phyloP scores from a whole-genome alignment of 2,329 filamentous ascomycete genomes.

The Stagonosporopsis vannaccii region DNA sequence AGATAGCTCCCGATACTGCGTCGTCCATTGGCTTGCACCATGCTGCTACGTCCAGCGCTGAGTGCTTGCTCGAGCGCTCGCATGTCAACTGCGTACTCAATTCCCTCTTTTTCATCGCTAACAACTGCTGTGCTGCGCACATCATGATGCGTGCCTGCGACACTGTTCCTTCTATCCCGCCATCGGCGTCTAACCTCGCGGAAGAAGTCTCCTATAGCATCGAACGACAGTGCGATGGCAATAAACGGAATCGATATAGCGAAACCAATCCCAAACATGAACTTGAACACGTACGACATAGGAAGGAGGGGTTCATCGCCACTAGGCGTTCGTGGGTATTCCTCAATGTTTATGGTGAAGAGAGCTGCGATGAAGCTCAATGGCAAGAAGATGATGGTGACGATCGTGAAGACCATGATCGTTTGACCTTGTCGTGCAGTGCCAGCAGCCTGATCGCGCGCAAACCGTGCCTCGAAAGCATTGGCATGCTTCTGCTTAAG shows the following conservation, averaged over 20 bases:
- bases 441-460: conserved; percentile 66
- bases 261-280: conserved; percentile 64
- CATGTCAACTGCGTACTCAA: conserved; percentile 34
- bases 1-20: conserved; percentile 42
- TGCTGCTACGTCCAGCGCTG: conserved; percentile 33
- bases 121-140: conserved; percentile 5
- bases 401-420: conserved; percentile 67
- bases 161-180: conserved; percentile 13
- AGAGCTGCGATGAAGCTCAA: conserved; percentile 63
- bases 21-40: conserved; percentile 28
- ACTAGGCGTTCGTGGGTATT: conserved; percentile 52
- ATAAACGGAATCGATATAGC: conserved; percentile 61
- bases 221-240: conserved; percentile 55
- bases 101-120: conserved; percentile 22
- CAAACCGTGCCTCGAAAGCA: conserved; percentile 69
- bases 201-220: conserved; percentile 48
- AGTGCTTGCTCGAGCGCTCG: conserved; percentile 38
- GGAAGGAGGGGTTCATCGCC: conserved; percentile 49
- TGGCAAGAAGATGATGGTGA: conserved; percentile 65
- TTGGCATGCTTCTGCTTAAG: conserved; percentile 75
- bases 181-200: conserved; percentile 34
- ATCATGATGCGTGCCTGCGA: neutral
- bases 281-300: conserved; percentile 61
- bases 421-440: conserved; percentile 65
- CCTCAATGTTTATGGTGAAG: conserved; percentile 62